phyloP scores from a whole-genome alignment of 768 basidiomycete genomes.

The Gymnopilus junonius region DNA sequence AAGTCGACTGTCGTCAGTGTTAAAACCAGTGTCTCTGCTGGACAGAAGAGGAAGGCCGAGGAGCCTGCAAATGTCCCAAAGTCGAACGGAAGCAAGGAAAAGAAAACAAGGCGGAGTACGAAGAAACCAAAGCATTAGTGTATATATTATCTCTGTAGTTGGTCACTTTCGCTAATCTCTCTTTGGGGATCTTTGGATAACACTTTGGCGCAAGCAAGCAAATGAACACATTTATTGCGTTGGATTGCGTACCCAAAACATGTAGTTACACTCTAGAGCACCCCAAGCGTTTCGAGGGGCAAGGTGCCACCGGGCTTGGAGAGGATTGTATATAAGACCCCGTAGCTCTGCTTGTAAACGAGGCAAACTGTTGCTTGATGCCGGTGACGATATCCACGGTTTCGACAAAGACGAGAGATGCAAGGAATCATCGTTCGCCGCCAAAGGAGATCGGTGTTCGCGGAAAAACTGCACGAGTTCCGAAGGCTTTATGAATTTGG shows the following conservation, averaged over 20 bases:
- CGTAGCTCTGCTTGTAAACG: conserved; percentile 79
- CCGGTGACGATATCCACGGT: conserved; percentile 66
- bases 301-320: conserved; percentile 71
- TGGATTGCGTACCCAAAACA: conserved; percentile 89
- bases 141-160: conserved; percentile 1
- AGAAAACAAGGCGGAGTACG: conserved; percentile 53
- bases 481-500: conserved; percentile 86
- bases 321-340: conserved; percentile 77
- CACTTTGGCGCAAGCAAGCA: background rate
- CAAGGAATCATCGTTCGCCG: background rate
- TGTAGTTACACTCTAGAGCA: conserved; percentile 70
- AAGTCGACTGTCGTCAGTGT: conserved; percentile 81
- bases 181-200: background rate
- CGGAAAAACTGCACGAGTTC: conserved; percentile 88
- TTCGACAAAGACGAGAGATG: conserved; percentile 17
- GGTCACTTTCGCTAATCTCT: background rate
- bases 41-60: conserved; percentile 65
- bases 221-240: conserved; percentile 3
- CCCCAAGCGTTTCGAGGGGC: conserved; percentile 58
- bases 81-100: conserved; percentile 33
- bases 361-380: conserved; percentile 49
- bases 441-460: conserved; percentile 43
- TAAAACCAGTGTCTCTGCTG: conserved; percentile 47
- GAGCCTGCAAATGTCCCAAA: conserved; percentile 23
- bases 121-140: conserved; percentile 50